Percentiles rank a stretch among this genome's conserved stretches.
phyloP scores from a whole-genome alignment of 768 basidiomycete genomes.

The Termitomyces sp. region DNA sequence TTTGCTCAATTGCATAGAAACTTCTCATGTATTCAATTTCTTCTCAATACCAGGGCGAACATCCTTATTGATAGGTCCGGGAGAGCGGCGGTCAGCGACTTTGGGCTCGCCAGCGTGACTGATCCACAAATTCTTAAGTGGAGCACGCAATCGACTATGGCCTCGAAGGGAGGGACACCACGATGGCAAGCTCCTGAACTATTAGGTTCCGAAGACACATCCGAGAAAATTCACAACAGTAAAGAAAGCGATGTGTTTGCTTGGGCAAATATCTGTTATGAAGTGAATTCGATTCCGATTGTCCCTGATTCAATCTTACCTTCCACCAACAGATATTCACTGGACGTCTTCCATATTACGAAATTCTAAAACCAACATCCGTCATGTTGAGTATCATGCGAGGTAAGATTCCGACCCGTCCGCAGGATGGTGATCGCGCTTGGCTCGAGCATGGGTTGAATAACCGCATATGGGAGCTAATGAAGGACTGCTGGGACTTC shows the following conservation, averaged over 20 bases:
- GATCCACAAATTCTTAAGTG: slow-evolving; percentile 14
- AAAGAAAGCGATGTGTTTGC: slow-evolving; percentile 20
- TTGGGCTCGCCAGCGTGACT: slow-evolving; percentile 19
- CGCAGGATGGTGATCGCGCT: background rate
- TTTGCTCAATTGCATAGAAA: background rate
- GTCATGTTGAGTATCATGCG: slow-evolving; percentile 15
- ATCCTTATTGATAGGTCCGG: slow-evolving; percentile 18
- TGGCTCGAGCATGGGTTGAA: slow-evolving; percentile 3
- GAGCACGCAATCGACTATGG: slow-evolving; percentile 12
- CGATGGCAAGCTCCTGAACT: slow-evolving; percentile 24
- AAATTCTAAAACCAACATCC: slow-evolving; percentile 9
- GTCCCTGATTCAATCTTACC: background rate
- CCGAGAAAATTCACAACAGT: slow-evolving; percentile 1
- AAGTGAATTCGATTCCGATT: slow-evolving; percentile 10
- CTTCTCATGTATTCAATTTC: too few species aligned
- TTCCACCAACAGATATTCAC: slow-evolving; percentile 13
- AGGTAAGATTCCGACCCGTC: slow-evolving; percentile 13
- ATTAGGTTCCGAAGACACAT: slow-evolving; percentile 1
- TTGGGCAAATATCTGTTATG: slow-evolving; percentile 18
- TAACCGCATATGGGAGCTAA: background rate
- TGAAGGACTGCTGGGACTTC: slow-evolving; percentile 8
- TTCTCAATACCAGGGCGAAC: slow-evolving; percentile 14
- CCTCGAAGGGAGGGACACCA: slow-evolving; percentile 7
- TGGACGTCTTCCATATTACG: slow-evolving; percentile 19
- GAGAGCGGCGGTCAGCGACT: slow-evolving; percentile 22